Evolutionary conservation across 2,329 filamentous ascomycete species (phyloP).

Genomic region (Neopestalotiopsis clavispora): DNA sequence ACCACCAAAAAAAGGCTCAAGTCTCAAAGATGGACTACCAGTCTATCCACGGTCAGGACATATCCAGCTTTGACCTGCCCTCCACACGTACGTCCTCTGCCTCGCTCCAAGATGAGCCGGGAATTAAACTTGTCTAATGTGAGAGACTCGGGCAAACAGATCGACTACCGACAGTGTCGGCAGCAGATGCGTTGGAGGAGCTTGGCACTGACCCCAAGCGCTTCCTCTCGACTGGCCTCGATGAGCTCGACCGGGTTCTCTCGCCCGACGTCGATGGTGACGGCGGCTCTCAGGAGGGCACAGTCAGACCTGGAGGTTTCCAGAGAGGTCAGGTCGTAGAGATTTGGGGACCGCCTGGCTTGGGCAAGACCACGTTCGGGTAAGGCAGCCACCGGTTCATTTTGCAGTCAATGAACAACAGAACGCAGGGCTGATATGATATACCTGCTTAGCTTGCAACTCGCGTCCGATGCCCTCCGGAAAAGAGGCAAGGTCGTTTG

Average conservation of each 20-base stretch:
- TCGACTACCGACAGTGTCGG: slow-evolving; percentile 77
- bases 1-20: neutral
- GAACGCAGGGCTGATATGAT: neutral
- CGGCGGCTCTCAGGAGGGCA: slow-evolving; percentile 26
- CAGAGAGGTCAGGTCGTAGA: slow-evolving; percentile 81
- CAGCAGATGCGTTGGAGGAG: slow-evolving; percentile 71
- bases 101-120: slow-evolving; percentile 7
- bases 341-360: slow-evolving; percentile 84
- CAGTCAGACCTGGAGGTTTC: slow-evolving; percentile 58
- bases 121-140: neutral
- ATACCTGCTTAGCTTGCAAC: slow-evolving; percentile 63
- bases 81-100: slow-evolving; percentile 52
- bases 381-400: slow-evolving; percentile 41
- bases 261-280: slow-evolving; percentile 27
- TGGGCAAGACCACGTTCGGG: slow-evolving; percentile 85
- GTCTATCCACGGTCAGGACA: slow-evolving; percentile 62
- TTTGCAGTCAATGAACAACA: neutral
- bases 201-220: slow-evolving; percentile 56
- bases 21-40: slow-evolving; percentile 58
- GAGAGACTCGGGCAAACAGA: slow-evolving; percentile 52
- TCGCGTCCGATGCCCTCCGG: slow-evolving; percentile 66
- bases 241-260: slow-evolving; percentile 56
- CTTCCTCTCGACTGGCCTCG: slow-evolving; percentile 61
- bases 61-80: slow-evolving; percentile 63
- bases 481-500: slow-evolving; percentile 72